Percentiles rank a stretch among this genome's conserved stretches.
phyloP scores from a whole-genome alignment of 805 yeast species.

The Candida silvicultrix region DNA sequence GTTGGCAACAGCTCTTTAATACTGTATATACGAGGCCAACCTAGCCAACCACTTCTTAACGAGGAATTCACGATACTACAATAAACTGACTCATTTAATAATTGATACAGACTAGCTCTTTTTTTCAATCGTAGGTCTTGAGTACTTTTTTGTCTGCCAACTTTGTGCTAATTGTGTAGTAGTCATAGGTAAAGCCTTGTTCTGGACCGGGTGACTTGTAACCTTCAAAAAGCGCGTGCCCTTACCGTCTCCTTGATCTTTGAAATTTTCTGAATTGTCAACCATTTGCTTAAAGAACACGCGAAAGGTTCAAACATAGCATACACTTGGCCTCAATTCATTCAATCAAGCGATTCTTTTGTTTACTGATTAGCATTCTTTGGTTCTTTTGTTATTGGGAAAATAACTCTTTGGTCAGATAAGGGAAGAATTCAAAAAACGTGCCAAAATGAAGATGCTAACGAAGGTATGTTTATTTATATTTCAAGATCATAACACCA shows the following conservation, averaged over 20 bases:
- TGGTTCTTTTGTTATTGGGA: not conserved
- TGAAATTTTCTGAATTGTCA: not conserved
- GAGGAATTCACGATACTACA: no score
- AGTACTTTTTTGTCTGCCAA: no score
- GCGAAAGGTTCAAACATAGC: not conserved
- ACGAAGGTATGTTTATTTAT: conserved; percentile 41
- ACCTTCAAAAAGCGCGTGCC: not conserved
- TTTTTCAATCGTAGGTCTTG: no score
- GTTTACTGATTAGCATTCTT: not conserved
- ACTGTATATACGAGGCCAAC: no score
- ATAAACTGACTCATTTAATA: no score
- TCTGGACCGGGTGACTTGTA: not conserved
- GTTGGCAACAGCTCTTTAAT: not conserved
- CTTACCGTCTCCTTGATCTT: not conserved
- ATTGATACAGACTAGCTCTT: no score
- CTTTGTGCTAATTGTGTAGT: no score
- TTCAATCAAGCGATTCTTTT: not conserved
- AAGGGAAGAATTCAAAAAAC: not conserved
- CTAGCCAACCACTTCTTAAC: no score
- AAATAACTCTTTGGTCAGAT: not conserved
- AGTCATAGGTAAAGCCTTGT: no score
- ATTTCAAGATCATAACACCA: not conserved
- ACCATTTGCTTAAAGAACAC: conserved; percentile 1
- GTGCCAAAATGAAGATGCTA: conserved; percentile 70
- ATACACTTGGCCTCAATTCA: not conserved